Conservation (phyloP, 257 asterid species). For the Lycium barbarum region DNA sequence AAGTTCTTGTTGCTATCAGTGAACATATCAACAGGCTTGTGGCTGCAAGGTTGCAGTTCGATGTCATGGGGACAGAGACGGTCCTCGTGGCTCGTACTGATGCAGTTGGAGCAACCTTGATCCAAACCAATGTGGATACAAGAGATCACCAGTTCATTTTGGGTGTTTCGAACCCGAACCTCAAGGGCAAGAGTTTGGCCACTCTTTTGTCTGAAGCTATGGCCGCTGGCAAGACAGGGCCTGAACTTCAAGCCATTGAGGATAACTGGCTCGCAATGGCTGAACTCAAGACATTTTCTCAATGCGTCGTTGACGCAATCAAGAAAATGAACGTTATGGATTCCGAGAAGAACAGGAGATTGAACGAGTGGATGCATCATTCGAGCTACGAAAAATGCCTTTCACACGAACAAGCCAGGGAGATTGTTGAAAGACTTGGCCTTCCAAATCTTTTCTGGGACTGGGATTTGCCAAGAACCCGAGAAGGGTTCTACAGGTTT, state of each 20-base stretch:
- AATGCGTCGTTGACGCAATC: conserved; percentile 76
- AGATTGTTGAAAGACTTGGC: conserved; percentile 69
- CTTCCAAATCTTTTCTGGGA: conserved; percentile 74
- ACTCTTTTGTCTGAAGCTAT: conserved; percentile 68
- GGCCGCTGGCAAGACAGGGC: conserved; percentile 84
- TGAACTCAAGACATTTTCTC: conserved; percentile 73
- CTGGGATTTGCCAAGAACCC: conserved; percentile 92
- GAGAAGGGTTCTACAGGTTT: conserved; percentile 93
- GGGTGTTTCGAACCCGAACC: conserved; percentile 75
- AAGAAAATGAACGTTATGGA: conserved; percentile 56
- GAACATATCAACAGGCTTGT: conserved; percentile 94
- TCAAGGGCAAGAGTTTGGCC: conserved; percentile 74
- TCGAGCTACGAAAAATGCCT: conserved; percentile 73
- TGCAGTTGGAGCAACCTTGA: conserved; percentile 86
- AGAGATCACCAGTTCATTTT: conserved; percentile 92
- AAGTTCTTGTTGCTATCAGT: conserved; percentile 83
- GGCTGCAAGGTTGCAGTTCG: conserved; percentile 94
- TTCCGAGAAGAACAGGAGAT: conserved; percentile 69
- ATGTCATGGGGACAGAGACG: conserved; percentile 92
- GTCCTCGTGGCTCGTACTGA: conserved; percentile 90
- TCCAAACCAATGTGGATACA: conserved; percentile 85
- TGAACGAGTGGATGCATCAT: conserved; percentile 76
- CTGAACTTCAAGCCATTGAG: conserved; percentile 81
- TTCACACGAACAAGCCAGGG: conserved; percentile 74
- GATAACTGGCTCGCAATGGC: conserved; percentile 86